Evolutionary conservation across 306 rosid genomes (phyloP), one percentile per base, ranked within the genome.

Genomic region (Cicer chorassanicum): DNA sequence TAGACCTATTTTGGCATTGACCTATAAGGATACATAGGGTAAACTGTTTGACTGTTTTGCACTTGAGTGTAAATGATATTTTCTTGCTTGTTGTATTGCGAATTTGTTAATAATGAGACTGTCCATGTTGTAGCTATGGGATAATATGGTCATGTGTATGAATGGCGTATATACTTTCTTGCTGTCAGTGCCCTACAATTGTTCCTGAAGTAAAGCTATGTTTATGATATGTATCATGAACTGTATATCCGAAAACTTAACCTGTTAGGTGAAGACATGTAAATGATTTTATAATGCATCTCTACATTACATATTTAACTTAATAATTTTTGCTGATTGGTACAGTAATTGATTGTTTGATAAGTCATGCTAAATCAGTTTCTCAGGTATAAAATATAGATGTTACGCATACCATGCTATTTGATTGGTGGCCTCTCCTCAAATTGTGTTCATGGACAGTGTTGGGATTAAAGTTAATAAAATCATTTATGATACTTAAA

Each of bases 141-240:
- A 41, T 19, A 70, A 39, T 51, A 29, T 60, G 72, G 49, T 78
- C 39, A 55, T 21, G 41, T 62, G 21, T 70, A 56, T 62, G 15
- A 61, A 62, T 48, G 38, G 44, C 5, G 24, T 14, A 40, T 78
- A 62, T 70, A 19, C 5, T 63, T 61, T 71, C 16, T 61, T 53
- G 18, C 2, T 51, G 40, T 11, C 36, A 29, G 36, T 4, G 36
- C 36, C 36, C 36, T 29, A 24, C 50, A 59, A 18, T 54, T 43
- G 68, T 46, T 45, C 61, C 34, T 65, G 45, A 21, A 40, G 36
- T 19, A 16, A 24, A 68, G 19, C 6, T 68, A 0, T 68, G 73
- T 51, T 51, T 7, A 2, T 51, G 6, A 15, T 51, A 16, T 51
- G 59, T 15, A 51, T 51, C 24, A 51, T 6, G 4, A 18, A 18